A percentile compares a stretch with the other conserved stretches of the same genome.
phyloP scores from a whole-genome alignment of 1,139 yeast genomes.

The Debaryomyces robertsiae region DNA sequence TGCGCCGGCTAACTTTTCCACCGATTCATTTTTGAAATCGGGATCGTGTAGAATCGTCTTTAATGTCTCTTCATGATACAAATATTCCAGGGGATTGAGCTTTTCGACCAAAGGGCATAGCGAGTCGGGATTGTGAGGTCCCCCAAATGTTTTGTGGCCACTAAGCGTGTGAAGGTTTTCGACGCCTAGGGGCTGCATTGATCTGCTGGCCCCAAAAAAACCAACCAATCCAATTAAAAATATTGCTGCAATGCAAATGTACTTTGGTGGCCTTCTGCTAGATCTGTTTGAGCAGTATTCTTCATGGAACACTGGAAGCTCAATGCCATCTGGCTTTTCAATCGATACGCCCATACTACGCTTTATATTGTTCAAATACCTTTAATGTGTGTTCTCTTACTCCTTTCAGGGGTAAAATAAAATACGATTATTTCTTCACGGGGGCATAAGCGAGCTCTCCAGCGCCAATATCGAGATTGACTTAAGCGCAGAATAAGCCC shows the following conservation, averaged over 20 bases:
- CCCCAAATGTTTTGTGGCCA: neutral
- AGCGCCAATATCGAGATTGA: too few species aligned
- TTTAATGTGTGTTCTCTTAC: too few species aligned
- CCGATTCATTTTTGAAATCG: slow-evolving; percentile 40
- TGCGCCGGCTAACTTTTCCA: slow-evolving; percentile 52
- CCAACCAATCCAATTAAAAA: neutral
- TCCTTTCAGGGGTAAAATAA: too few species aligned
- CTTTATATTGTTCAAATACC: too few species aligned
- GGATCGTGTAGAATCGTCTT: slow-evolving; percentile 38
- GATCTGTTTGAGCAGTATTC: too few species aligned
- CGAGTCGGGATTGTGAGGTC: slow-evolving; percentile 24
- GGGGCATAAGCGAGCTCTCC: too few species aligned
- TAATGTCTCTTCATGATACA: slow-evolving; percentile 26
- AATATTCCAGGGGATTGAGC: slow-evolving; percentile 28
- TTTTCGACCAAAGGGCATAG: slow-evolving; percentile 40
- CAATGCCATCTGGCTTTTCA: too few species aligned
- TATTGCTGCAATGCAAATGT: neutral
- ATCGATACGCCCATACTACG: neutral
- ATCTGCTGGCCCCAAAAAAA: neutral
- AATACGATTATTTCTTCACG: too few species aligned
- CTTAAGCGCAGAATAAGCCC: too few species aligned
- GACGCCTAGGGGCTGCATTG: neutral
- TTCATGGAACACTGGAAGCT: neutral
- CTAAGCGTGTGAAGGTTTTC: neutral
- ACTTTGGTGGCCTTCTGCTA: neutral